These are phyloP conservation scores for Sugiyamaella castrensis DNA, from an alignment of 1,139 yeast genomes.

Conservation along the genomic window DNA sequence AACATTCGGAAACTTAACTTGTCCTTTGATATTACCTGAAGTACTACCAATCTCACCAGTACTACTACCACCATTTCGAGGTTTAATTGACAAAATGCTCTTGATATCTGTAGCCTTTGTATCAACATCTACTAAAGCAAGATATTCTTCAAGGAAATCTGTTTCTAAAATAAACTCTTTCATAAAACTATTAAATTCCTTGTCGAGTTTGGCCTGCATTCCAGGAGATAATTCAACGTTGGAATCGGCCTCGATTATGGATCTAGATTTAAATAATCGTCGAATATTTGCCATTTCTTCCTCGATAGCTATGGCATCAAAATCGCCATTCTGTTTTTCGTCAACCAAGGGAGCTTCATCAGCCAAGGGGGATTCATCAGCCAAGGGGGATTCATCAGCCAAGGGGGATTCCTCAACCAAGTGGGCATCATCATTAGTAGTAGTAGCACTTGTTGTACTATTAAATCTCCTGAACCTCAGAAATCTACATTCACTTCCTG, in stretches of 20 bases:
- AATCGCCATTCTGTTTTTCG: background rate
- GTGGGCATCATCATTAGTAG: no score
- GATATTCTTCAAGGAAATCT: slow-evolving; percentile 25
- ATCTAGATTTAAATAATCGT: slow-evolving; percentile 9
- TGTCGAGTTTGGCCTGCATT: slow-evolving; percentile 30
- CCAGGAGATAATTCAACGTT: slow-evolving; percentile 27
- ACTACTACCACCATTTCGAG: slow-evolving; percentile 7
- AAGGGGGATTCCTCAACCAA: no score
- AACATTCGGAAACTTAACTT: slow-evolving; percentile 40
- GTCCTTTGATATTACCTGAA: slow-evolving; percentile 30
- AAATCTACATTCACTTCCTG: no score
- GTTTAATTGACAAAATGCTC: slow-evolving; percentile 11
- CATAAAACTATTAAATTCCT: slow-evolving; percentile 32
- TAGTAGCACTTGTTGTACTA: no score
- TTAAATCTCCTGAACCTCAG: no score
- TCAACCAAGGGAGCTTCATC: background rate
- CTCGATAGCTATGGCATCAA: slow-evolving; percentile 6
- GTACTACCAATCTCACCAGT: slow-evolving; percentile 10
- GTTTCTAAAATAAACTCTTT: slow-evolving; percentile 34
- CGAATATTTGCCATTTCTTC: slow-evolving; percentile 14
- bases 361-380: background rate
- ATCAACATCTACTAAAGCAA: slow-evolving; percentile 13
- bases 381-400: no score
- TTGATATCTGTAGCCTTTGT: slow-evolving; percentile 12
- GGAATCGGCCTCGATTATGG: slow-evolving; percentile 13